A percentile compares a stretch with the other conserved stretches of the same genome.
Evolutionary conservation across 2,329 filamentous ascomycete species (phyloP).

Genomic region (Leptosphaerulina australis): DNA sequence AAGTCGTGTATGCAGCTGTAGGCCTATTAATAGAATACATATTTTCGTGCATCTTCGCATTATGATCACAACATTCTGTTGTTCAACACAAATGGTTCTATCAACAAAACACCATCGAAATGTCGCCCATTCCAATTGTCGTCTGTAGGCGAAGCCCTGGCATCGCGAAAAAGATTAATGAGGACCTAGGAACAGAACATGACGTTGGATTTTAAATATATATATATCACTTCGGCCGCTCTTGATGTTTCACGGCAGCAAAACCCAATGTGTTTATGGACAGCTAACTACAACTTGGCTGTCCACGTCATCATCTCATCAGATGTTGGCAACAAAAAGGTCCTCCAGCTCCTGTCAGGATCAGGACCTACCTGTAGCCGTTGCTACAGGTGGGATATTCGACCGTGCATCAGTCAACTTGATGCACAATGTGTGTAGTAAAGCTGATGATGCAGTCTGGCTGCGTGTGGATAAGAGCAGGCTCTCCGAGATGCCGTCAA

Average conservation of each 20-base stretch:
- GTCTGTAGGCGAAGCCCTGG: conserved; percentile 18
- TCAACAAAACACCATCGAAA: neutral
- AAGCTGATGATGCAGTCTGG: conserved; percentile 14
- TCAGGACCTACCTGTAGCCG: conserved; percentile 3
- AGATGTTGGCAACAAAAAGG: conserved; percentile 12
- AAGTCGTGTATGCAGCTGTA: too few species aligned
- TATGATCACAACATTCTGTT: too few species aligned
- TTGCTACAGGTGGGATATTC: conserved; percentile 17
- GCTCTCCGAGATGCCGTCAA: conserved; percentile 1
- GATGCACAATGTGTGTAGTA: conserved; percentile 9
- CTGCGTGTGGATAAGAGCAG: conserved; percentile 10
- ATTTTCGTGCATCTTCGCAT: too few species aligned
- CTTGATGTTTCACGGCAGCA: too few species aligned
- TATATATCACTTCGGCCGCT: too few species aligned
- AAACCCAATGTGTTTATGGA: too few species aligned
- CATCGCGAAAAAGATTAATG: conserved; percentile 15
- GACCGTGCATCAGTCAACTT: conserved; percentile 6
- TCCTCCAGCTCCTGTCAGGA: conserved; percentile 17
- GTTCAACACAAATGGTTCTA: too few species aligned
- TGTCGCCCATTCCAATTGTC: conserved; percentile 22
- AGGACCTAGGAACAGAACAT: conserved; percentile 19
- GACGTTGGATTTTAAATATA: too few species aligned
- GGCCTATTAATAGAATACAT: too few species aligned
- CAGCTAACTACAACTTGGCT: neutral
- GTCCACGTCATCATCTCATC: conserved; percentile 22